Evolutionary conservation across 2,329 filamentous ascomycete genomes (phyloP).

Genomic region (Talaromyces albobiverticillius): DNA sequence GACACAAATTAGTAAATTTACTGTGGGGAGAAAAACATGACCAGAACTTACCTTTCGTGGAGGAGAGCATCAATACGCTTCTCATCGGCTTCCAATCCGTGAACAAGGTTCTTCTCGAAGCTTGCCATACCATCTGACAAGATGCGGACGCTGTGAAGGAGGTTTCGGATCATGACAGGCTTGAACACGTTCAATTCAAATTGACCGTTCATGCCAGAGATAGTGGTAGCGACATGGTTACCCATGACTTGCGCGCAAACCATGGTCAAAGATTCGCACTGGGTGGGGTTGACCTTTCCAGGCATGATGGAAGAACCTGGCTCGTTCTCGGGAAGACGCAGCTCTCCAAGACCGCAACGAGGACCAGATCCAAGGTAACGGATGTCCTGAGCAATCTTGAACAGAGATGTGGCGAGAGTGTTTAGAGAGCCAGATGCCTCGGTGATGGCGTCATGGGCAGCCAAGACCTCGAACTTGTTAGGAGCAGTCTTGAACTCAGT

Average conservation of each 20-base stretch:
- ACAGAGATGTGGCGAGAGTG: constrained; percentile 84
- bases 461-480: constrained; percentile 98
- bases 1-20: not conserved
- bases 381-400: constrained; percentile 98
- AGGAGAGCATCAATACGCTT: constrained; percentile 84
- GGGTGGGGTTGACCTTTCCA: constrained; percentile 98
- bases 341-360: constrained; percentile 90
- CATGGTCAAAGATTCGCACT: constrained; percentile 98
- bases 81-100: constrained; percentile 87
- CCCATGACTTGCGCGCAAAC: constrained; percentile 96
- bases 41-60: constrained; percentile 78
- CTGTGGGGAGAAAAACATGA: not conserved
- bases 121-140: constrained; percentile 89
- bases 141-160: constrained; percentile 87
- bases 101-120: constrained; percentile 91
- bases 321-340: constrained; percentile 94
- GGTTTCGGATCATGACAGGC: constrained; percentile 90
- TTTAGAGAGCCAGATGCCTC: constrained; percentile 93
- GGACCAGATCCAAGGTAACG: constrained; percentile 95
- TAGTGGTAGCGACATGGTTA: constrained; percentile 89
- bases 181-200: constrained; percentile 99
- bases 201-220: constrained; percentile 95
- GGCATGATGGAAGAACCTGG: constrained; percentile 98
- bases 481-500: constrained; percentile 92
- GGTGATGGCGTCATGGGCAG: constrained; percentile 92